Percentiles rank a stretch among this genome's conserved stretches.
phyloP scores from a whole-genome alignment of 305 asterid species.

The Lippia alba region DNA sequence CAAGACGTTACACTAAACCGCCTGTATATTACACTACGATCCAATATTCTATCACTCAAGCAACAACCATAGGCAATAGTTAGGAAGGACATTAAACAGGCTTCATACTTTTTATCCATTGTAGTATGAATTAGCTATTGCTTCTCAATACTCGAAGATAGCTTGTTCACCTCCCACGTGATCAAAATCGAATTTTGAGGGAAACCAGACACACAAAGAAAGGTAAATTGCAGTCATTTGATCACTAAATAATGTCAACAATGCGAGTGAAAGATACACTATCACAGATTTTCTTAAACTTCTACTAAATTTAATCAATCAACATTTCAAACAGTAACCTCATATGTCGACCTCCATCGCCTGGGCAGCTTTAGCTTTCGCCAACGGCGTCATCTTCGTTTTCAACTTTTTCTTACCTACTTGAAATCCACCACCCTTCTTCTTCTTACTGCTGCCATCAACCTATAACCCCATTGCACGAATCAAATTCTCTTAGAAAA shows the following conservation, averaged over 20 bases:
- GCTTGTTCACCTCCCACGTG: not conserved
- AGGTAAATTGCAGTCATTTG: slow-evolving; percentile 1
- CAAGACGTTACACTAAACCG: not conserved
- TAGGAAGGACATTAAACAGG: no score
- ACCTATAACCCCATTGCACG: slow-evolving; percentile 52
- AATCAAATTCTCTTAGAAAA: not conserved
- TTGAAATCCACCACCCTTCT: slow-evolving; percentile 79
- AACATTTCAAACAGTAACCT: slow-evolving; percentile 32
- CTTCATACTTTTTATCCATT: not conserved
- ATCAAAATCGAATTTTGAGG: slow-evolving; percentile 10
- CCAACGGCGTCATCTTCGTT: slow-evolving; percentile 79
- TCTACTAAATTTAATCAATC: slow-evolving; percentile 14
- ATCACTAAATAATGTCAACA: slow-evolving; percentile 8
- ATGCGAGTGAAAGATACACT: slow-evolving; percentile 15
- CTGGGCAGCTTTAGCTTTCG: slow-evolving; percentile 96
- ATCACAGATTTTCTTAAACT: not conserved
- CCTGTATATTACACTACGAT: not conserved
- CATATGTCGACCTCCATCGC: slow-evolving; percentile 92
- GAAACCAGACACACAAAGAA: slow-evolving; percentile 4
- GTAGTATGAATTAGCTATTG: not conserved
- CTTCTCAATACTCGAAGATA: slow-evolving; percentile 2
- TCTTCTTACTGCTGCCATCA: slow-evolving; percentile 79
- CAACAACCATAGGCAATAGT: no score
- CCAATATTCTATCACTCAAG: not conserved
- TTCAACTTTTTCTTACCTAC: slow-evolving; percentile 95